Evolutionary conservation across 2,329 filamentous ascomycete genomes (phyloP).

Genomic region (Calonectria pseudoreteaudii): DNA sequence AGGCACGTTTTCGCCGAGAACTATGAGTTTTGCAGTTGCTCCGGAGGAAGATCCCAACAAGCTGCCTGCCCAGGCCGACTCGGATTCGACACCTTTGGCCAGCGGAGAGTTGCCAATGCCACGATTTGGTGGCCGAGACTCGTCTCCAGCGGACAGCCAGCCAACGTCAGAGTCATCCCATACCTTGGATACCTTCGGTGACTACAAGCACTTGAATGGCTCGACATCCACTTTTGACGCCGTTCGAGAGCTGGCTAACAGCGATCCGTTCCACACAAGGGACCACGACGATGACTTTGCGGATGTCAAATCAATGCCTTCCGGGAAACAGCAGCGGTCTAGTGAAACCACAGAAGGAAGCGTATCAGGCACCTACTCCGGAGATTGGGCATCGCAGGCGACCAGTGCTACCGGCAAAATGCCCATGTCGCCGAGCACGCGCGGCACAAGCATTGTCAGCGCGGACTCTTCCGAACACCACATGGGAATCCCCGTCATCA

Average conservation of each 20-base stretch:
- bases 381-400: slow-evolving; percentile 72
- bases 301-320: slow-evolving; percentile 54
- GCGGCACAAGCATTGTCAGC: slow-evolving; percentile 74
- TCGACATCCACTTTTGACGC: slow-evolving; percentile 58
- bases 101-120: slow-evolving; percentile 38
- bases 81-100: slow-evolving; percentile 39
- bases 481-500: slow-evolving; percentile 55
- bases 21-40: slow-evolving; percentile 54
- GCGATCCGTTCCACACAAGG: slow-evolving; percentile 60
- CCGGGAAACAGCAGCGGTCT: slow-evolving; percentile 65
- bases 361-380: slow-evolving; percentile 63
- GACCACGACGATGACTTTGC: slow-evolving; percentile 45
- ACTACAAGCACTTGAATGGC: slow-evolving; percentile 59
- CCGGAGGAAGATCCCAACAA: slow-evolving; percentile 43
- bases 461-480: slow-evolving; percentile 67
- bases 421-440: slow-evolving; percentile 73
- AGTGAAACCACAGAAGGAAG: slow-evolving; percentile 74
- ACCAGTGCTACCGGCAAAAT: slow-evolving; percentile 73
- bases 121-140: slow-evolving; percentile 40
- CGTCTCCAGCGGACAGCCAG: slow-evolving; percentile 43
- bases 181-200: slow-evolving; percentile 36
- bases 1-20: slow-evolving; percentile 58
- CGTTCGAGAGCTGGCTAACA: slow-evolving; percentile 60
- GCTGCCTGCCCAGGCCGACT: slow-evolving; percentile 32
- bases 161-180: slow-evolving; percentile 43